Percentiles rank a stretch among this genome's conserved stretches.
phyloP scores from a whole-genome alignment of 2,329 filamentous ascomycete species.

The Exophiala oligosperma region DNA sequence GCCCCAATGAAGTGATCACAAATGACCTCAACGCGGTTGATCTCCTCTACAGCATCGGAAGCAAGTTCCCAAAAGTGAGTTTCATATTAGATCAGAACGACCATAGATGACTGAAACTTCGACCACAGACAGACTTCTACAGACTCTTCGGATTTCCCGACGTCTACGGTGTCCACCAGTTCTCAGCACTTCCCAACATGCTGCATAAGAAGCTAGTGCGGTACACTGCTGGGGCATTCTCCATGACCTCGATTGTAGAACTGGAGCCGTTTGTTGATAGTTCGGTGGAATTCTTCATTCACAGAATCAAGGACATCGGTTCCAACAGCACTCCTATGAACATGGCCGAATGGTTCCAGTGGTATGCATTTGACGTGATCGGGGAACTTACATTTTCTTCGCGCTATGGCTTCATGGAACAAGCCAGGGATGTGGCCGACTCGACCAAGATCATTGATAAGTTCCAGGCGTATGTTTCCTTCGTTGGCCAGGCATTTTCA shows the following conservation, averaged over 20 bases:
- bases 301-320: neutral
- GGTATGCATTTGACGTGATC: slow-evolving; percentile 37
- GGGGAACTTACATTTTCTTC: slow-evolving; percentile 35
- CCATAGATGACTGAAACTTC: neutral
- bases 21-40: slow-evolving; percentile 9
- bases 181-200: neutral
- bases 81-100: neutral
- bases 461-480: neutral
- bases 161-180: slow-evolving; percentile 6
- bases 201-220: too few species aligned
- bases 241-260: slow-evolving; percentile 39
- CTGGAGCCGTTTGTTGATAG: slow-evolving; percentile 39
- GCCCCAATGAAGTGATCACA: slow-evolving; percentile 12
- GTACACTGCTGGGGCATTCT: neutral
- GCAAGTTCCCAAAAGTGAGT: slow-evolving; percentile 5
- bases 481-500: neutral
- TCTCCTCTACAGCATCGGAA: slow-evolving; percentile 8
- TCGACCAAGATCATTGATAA: neutral
- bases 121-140: neutral
- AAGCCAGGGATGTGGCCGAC: slow-evolving; percentile 32
- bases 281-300: slow-evolving; percentile 30
- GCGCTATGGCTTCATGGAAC: slow-evolving; percentile 33
- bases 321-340: slow-evolving; percentile 4
- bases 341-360: slow-evolving; percentile 31
- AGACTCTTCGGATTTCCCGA: slow-evolving; percentile 1